Evolutionary conservation across 768 basidiomycete genomes (phyloP).

Genomic region (Psilocybe cyanescens): DNA sequence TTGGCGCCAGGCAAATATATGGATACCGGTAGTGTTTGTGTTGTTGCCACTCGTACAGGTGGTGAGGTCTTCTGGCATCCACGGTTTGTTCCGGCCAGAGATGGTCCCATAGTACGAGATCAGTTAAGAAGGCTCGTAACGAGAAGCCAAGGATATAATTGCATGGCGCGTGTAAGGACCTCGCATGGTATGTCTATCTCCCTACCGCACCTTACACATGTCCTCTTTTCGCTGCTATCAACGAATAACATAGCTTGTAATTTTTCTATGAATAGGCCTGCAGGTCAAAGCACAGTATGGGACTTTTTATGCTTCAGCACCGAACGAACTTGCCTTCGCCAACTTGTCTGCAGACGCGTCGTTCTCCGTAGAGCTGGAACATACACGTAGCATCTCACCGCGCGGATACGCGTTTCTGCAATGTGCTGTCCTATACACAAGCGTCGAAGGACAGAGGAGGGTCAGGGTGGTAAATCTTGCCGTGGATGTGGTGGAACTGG

Average conservation of each 20-base stretch:
- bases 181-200: conserved; percentile 68
- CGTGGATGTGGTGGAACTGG: conserved; percentile 76
- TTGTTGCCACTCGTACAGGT: conserved; percentile 75
- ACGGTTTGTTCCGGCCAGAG: conserved; percentile 75
- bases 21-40: conserved; percentile 88
- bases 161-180: conserved; percentile 79
- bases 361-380: conserved; percentile 74
- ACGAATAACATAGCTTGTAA: conserved; percentile 24
- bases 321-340: conserved; percentile 80
- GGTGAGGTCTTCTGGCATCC: conserved; percentile 94
- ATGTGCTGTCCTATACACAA: conserved; percentile 88
- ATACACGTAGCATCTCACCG: conserved; percentile 69
- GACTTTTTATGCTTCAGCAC: conserved; percentile 67
- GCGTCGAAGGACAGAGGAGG: conserved; percentile 71
- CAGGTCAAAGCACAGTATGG: conserved; percentile 69
- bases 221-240: conserved; percentile 10
- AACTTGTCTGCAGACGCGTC: conserved; percentile 83
- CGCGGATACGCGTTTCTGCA: conserved; percentile 81
- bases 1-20: conserved; percentile 78
- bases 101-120: conserved; percentile 67
- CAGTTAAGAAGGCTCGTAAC: conserved; percentile 73
- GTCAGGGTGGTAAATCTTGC: conserved; percentile 90
- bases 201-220: conserved; percentile 7
- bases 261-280: conserved; percentile 48
- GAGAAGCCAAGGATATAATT: conserved; percentile 79